Base-by-base conservation (phyloP, 305 asterid species). In the Rubia balearica region DNA sequence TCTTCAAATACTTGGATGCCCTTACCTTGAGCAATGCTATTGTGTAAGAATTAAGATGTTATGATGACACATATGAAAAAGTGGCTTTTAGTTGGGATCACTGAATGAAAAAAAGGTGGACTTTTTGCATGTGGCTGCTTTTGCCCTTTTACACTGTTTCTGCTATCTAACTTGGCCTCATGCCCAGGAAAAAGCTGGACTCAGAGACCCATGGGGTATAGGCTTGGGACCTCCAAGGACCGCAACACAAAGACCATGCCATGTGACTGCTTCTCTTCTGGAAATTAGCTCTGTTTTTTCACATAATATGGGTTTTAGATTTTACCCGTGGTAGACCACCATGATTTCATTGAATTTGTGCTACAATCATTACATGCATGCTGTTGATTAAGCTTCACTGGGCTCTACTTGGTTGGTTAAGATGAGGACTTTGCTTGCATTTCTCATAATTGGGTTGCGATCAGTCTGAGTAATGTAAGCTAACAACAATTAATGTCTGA, bases 101-200 rank as follows among this genome's bases (percentile, higher is more conserved):
- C 68, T 24, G 36, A 68, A 38, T 27, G 21, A 61, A 66, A 68
- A 78, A 71, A 38, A 42, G 57, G 16, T 43, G 67, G 42, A 46
- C 67, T 75, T 77, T 75, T 55, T 24, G 76, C 81, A 71, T 75
- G 84, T 80, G 86, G 81, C 40, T 73, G 86, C 79, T 73, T 80
- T 71, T 63, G 71, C 67, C 78, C 76, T 83, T 80, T 78, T 71
- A 74, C 76, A 63, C 72, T 73, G 8, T 38, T 72, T 74, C 76
- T 77, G 30, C 70, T 73, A 51, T 75, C 53, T 61, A 65, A 65
- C 48, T 72, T 67, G 76, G 78, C 72, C 72, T 76, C 62, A 68
- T 70, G 66, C 79, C 57, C 53, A 33, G 73, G 67, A 51, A 74
- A 42, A 75, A 74, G 85, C 73, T 41, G 71, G 62, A 74, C 70